phyloP scores from a whole-genome alignment of 306 rosid genomes.

The Geum urbanum region DNA sequence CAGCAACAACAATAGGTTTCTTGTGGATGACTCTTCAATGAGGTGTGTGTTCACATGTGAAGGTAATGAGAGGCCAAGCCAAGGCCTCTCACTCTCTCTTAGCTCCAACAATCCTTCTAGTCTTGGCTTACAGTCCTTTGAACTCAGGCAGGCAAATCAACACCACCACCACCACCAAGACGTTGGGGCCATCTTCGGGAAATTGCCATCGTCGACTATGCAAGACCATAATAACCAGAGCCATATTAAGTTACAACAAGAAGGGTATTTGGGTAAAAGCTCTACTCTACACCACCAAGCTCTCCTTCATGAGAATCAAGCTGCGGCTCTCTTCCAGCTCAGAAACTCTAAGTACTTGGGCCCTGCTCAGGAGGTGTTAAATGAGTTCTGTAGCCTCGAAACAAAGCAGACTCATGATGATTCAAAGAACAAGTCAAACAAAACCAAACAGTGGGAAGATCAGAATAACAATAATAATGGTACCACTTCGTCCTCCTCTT shows the following conservation, averaged over 20 bases:
- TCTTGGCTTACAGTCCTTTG: conserved; percentile 69
- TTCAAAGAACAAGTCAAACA: conserved; percentile 40
- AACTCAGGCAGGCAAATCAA: conserved; percentile 47
- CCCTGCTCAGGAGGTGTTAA: conserved; percentile 72
- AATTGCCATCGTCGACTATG: not conserved
- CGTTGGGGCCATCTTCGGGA: conserved; percentile 3
- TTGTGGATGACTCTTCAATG: conserved; percentile 65
- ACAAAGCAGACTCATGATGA: conserved; percentile 32
- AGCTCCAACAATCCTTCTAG: conserved; percentile 61
- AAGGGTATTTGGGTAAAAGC: conserved; percentile 36
- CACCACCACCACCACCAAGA: conserved; percentile 8
- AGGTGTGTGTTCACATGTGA: conserved; percentile 77
- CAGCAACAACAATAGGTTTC: conserved; percentile 31
- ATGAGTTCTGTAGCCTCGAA: conserved; percentile 81
- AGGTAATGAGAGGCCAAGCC: conserved; percentile 81
- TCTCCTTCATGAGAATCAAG: conserved; percentile 25
- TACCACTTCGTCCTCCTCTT: conserved; percentile 34
- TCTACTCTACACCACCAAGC: not conserved
- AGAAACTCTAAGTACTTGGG: conserved; percentile 58
- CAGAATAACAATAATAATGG: conserved; percentile 27
- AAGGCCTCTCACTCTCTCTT: conserved; percentile 89
- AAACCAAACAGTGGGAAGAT: conserved; percentile 46
- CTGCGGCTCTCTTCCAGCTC: conserved; percentile 38
- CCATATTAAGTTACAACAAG: conserved; percentile 1
- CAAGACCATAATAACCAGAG: conserved; percentile 1